phyloP scores from a whole-genome alignment of 2,329 filamentous ascomycete genomes.

The Colletotrichum sp. region DNA sequence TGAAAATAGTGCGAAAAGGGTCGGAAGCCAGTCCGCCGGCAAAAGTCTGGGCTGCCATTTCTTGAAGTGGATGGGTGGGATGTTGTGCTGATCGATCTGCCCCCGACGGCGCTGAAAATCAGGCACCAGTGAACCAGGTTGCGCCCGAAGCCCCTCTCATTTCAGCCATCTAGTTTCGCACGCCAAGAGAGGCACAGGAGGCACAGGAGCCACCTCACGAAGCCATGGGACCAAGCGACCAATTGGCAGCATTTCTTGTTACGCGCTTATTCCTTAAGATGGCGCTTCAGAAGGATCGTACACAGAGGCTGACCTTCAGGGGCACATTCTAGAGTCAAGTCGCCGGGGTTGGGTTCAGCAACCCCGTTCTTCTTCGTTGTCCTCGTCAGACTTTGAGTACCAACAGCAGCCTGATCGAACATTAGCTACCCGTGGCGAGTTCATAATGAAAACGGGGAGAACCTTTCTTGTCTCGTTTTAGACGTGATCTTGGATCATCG shows the following conservation, averaged over 20 bases:
- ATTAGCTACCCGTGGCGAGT: not conserved
- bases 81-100: not conserved
- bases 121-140: not conserved
- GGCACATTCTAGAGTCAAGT: not conserved
- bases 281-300: not conserved
- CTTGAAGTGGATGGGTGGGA: not conserved
- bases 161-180: not conserved
- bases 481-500: not conserved
- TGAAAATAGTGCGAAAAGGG: not conserved
- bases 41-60: not conserved
- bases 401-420: not conserved
- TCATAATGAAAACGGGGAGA: not conserved
- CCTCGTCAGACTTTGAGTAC: not conserved
- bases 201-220: not conserved
- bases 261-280: not conserved
- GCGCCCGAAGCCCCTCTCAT: not conserved
- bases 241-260: not conserved
- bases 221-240: not conserved
- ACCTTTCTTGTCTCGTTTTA: not conserved
- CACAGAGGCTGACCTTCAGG: not conserved
- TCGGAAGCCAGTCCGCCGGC: not conserved
- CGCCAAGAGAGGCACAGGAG: not conserved
- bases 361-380: not conserved
- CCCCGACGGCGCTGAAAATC: not conserved
- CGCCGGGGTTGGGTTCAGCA: not conserved